Evolutionary conservation across 2,329 filamentous ascomycete species (phyloP), one percentile per base, ranked within the genome.

Genomic region (Penicillium sp.): DNA sequence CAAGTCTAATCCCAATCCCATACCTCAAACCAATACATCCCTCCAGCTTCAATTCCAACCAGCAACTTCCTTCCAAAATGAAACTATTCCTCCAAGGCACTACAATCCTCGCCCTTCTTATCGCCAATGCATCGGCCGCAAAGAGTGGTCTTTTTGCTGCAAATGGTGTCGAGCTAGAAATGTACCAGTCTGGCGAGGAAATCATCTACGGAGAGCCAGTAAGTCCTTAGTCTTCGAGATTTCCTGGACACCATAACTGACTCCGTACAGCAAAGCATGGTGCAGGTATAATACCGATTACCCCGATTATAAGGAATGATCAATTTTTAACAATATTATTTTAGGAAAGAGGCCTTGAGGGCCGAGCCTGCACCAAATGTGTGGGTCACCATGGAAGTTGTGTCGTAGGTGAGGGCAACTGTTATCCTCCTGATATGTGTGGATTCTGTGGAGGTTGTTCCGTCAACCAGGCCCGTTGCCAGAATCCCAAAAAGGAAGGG

Each of bases 341-440:
- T 4, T 46, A 46, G 50, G 41, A 23, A 3, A 16, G 41, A 25
- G 31, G 21, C 15, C 50, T 52, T 45, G 50, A 39, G 18, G 50
- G 40, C n/a, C 50, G 41, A 37, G 34, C 41, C 5, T 52, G 41
- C 41, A 52, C 50, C 15, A 52, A 31, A 2, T 52, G 50, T 32
- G 50, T 52, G 9, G 50, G 50, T 2, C 50, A 52, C 21, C 50
- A 52, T 38, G 50, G 50, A 29, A 52, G 50, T n/a, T 52, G 50
- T 39, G 41, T 46, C 10, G 25, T 52, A 21, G 50, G 41, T 13
- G 50, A 52, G 10, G 50, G 50, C 0, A 52, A 52, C 13, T 52
- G 50, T 34, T 46, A 52, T 46, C 13, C 40, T 16, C 50, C 50
- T 6, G 41, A 52, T 46, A 45, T 9, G 18, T 52, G 50, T 47